These are phyloP conservation scores for Tetrahymena borealis DNA, from an alignment of 73 alveolate species.

Conservation along the genomic window DNA sequence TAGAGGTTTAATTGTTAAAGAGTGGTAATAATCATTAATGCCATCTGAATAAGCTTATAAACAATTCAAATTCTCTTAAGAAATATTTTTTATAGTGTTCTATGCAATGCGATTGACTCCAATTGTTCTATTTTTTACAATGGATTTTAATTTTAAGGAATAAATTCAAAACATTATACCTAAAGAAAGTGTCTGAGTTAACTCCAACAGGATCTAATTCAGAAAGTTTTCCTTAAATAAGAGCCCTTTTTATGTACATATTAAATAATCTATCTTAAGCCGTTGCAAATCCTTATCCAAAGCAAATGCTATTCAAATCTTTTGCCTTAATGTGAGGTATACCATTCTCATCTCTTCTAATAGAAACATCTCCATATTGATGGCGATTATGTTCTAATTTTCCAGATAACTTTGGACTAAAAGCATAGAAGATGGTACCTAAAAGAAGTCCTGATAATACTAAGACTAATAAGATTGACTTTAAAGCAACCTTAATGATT, in stretches of 20 bases:
- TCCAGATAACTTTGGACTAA: not conserved
- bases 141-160: not conserved
- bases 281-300: slow-evolving; percentile 41
- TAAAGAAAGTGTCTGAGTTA: not conserved
- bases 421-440: not conserved
- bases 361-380: not conserved
- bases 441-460: not conserved
- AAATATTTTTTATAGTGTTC: slow-evolving; percentile 11
- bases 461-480: not conserved
- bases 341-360: slow-evolving; percentile 25
- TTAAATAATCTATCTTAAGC: slow-evolving; percentile 35
- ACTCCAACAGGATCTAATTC: slow-evolving; percentile 26
- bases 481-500: not conserved
- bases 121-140: slow-evolving; percentile 1
- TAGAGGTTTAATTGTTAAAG: slow-evolving; percentile 9
- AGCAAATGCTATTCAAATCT: not conserved
- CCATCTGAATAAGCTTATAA: slow-evolving; percentile 37
- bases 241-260: slow-evolving; percentile 22
- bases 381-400: not conserved
- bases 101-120: slow-evolving; percentile 13
- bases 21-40: slow-evolving; percentile 20
- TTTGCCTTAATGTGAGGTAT: slow-evolving; percentile 28
- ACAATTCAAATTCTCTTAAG: not conserved
- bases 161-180: slow-evolving; percentile 10
- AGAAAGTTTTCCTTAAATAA: not conserved